These are phyloP conservation scores for Monosporascus sp. DNA, from an alignment of 2,329 filamentous ascomycete species.

Conservation along the genomic window DNA sequence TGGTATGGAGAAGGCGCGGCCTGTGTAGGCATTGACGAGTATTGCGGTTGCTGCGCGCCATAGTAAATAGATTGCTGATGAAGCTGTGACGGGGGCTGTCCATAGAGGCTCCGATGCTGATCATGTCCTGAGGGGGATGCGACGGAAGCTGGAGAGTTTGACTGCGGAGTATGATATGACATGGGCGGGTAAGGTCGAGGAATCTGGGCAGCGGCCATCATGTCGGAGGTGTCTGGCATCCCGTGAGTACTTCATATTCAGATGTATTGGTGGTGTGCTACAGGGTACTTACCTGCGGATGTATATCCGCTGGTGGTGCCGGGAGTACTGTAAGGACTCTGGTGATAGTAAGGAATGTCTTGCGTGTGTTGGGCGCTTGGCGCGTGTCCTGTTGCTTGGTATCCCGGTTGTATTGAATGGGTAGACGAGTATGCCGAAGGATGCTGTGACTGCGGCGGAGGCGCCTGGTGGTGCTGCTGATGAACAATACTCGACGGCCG, in stretches of 20 bases:
- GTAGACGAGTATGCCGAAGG: constrained; percentile 62
- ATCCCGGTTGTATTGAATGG: constrained; percentile 60
- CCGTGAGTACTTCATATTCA: constrained; percentile 12
- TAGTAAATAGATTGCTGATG: constrained; percentile 80
- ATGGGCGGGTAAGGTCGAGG: constrained; percentile 84
- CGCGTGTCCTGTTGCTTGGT: constrained; percentile 61
- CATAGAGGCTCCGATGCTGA: constrained; percentile 82
- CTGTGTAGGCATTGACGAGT: constrained; percentile 62
- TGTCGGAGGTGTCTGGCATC: constrained; percentile 51
- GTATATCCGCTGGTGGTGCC: constrained; percentile 79
- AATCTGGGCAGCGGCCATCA: constrained; percentile 63
- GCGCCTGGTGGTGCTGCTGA: constrained; percentile 66
- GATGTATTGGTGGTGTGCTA: constrained; percentile 7
- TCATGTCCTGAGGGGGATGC: constrained; percentile 86
- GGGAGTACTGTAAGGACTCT: constrained; percentile 77
- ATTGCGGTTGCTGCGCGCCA: constrained; percentile 51
- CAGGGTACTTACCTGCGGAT: constrained; percentile 65
- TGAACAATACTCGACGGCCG: constrained; percentile 69
- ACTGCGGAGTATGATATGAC: constrained; percentile 87
- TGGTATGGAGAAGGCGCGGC: constrained; percentile 54
- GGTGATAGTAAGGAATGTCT: constrained; percentile 73
- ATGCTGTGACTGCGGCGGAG: constrained; percentile 54
- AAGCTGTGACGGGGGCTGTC: constrained; percentile 71
- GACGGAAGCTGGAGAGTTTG: constrained; percentile 89
- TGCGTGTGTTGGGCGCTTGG: constrained; percentile 56